Evolutionary conservation across 345 rosid species (phyloP), one percentile per base, ranked within the genome.

Genomic region (Corchorus olitorius): DNA sequence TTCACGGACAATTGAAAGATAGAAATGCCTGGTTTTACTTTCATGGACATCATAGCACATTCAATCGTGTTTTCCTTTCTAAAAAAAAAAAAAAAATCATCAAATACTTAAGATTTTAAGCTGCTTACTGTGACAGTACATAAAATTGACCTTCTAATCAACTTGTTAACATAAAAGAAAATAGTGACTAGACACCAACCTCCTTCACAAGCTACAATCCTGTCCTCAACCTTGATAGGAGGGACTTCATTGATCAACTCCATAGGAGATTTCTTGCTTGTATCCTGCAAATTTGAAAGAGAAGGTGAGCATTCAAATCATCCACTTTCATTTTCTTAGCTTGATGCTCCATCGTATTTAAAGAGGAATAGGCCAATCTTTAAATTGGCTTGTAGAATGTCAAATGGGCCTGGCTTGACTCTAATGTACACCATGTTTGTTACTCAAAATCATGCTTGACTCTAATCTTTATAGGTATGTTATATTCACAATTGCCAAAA

Each of bases 151-250:
- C 17, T 41, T 15, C 65, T 16, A 59, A 17, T 33, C 2, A 74
- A 46, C 34, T 61, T 62, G 37, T 16, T 46, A 52, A 19, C 11
- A 6, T 17, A 59, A 66, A 41, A 19, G 50, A 59, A 54, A 74
- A 14, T 8, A 62, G 52, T 55, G 14, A 52, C 39, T 52, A 70
- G 65, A 69, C 70, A 75, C 89, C 76, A 70, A 96, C 99, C 98
- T 89, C 99, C 99, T 85, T 93, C 99, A 77, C 99, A 93, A 69
- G 94, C 99, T 70, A 87, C 98, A 86, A 93, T 92, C 83, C 98
- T 89, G 83, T 94, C 99, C 82, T 87, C 93, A 79, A 96, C 94
- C 82, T 89, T 93, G 81, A 96, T 88, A 10, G 99, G 99, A 27
- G 99, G 98, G 79, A 96, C 97, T 85, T 96, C 99, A 77, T 89